Evolutionary conservation across 116 monocot genomes (phyloP).

Genomic region (Zostera marina): DNA sequence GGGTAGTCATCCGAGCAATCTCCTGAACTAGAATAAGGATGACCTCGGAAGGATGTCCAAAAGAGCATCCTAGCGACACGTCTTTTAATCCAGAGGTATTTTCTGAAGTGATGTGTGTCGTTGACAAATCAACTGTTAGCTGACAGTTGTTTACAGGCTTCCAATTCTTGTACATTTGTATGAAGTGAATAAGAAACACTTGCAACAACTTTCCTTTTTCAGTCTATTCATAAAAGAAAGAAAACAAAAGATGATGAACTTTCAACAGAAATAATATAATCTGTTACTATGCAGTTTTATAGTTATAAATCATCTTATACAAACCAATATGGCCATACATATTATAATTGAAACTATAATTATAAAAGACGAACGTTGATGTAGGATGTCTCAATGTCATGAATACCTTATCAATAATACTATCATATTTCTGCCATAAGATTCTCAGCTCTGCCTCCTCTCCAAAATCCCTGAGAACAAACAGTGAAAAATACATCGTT

Average conservation of each 20-base stretch:
- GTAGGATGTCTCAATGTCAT: not conserved
- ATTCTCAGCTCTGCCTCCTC: constrained; percentile 56
- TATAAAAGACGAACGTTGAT: not conserved
- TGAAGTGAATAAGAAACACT: constrained; percentile 67
- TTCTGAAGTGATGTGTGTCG: constrained; percentile 6
- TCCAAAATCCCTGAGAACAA: constrained; percentile 38
- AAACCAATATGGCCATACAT: not conserved
- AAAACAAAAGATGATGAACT: not conserved
- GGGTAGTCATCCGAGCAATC: constrained; percentile 60
- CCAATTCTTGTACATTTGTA: constrained; percentile 73
- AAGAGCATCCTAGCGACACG: constrained; percentile 51
- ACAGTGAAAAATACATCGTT: not conserved
- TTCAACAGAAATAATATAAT: not conserved
- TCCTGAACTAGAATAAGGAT: constrained; percentile 82
- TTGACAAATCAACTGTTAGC: constrained; percentile 5
- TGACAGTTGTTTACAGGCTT: constrained; percentile 40
- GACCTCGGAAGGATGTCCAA: constrained; percentile 90
- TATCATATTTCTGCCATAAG: constrained; percentile 87
- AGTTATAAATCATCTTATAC: not conserved
- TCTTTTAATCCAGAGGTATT: constrained; percentile 26
- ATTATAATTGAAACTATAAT: not conserved
- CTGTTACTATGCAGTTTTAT: not conserved
- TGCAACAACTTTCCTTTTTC: constrained; percentile 79
- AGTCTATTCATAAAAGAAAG: constrained; percentile 17
- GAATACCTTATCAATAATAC: constrained; percentile 69